Evolutionary conservation across 2,329 filamentous ascomycete genomes (phyloP), one percentile per base, ranked within the genome.

Genomic region (Spiromastix sp.): DNA sequence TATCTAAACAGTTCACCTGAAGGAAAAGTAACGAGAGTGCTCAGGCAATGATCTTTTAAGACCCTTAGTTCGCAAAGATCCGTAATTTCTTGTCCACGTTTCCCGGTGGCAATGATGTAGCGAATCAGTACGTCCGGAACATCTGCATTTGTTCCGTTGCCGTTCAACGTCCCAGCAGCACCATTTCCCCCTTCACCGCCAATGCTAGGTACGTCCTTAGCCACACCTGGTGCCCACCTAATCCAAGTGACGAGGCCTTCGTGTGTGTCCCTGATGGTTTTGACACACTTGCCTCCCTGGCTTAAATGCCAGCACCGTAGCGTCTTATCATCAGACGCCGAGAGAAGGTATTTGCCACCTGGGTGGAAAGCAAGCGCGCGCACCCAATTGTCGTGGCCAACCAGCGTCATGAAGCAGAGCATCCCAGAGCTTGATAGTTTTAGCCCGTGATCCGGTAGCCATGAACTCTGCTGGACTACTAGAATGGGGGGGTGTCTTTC

Each of bases 321-420:
- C 8, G 81, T 84, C 63, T 85, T 86, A 61, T 91, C 85, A 54
- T 93, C 85, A 7, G 78, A 72, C 12, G 77, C 81, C 7, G 78
- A 83, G 3, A 93, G 61, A 1, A 93, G 67, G 47, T 85, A 91
- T 56, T 85, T 86, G 33, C 85, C 85, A 9, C 83, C 81, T 0
- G 85, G 85, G 48, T 91, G 85, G 54, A 89, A 93, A 3, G 82
- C 75, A 4, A 91, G 59, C 0, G 72, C 79, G 29, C 82, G 74
- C 7, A 93, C 74, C 85, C 85, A 93, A 55, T 91, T 93, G 55
- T 93, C 85, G 53, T 93, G 85, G 2, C 85, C 85, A 1, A 72
- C 61, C 3, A 93, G 66, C 0, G 79, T 85, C 54, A 82, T 85
- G 52, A 93, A 74, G 44, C 82, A 74, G 70, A 3, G 75, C 71